Evolutionary conservation across 768 basidiomycete genomes (phyloP).

Genomic region (Mrakia blollopis): DNA sequence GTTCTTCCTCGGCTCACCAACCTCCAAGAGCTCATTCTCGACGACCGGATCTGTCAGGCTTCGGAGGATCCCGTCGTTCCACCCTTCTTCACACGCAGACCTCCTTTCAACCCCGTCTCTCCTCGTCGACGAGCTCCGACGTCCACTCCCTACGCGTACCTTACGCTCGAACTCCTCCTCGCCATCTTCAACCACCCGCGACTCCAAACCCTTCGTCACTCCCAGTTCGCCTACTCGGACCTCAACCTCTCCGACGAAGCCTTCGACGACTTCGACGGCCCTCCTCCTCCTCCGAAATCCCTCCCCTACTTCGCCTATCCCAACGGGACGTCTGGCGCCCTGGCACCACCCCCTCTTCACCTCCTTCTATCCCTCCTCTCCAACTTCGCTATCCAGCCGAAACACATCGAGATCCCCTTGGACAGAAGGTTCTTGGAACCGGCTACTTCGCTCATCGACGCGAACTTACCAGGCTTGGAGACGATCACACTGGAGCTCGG

Average conservation of each 20-base stretch:
- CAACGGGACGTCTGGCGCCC: background rate
- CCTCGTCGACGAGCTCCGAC: background rate
- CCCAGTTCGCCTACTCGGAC: background rate
- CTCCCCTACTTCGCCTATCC: constrained; percentile 5
- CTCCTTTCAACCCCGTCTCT: background rate
- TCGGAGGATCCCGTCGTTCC: background rate
- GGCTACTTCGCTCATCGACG: background rate
- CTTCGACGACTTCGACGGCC: background rate
- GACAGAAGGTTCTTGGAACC: background rate
- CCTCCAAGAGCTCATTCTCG: constrained; percentile 12
- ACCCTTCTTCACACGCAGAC: background rate
- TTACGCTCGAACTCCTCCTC: background rate
- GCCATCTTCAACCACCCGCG: background rate
- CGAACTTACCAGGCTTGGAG: background rate
- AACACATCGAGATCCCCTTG: background rate
- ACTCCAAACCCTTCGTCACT: background rate
- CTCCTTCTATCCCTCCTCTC: background rate
- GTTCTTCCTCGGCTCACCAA: constrained; percentile 1
- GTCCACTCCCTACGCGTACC: background rate
- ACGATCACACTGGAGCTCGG: background rate
- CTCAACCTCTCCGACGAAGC: background rate
- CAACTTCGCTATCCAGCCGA: background rate
- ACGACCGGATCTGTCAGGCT: background rate
- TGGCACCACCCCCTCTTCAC: background rate
- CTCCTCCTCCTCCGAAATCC: background rate